A percentile compares a stretch with the other conserved stretches of the same genome.
Evolutionary conservation across 768 basidiomycete species (phyloP).

Genomic region (Amanita fuliginea): DNA sequence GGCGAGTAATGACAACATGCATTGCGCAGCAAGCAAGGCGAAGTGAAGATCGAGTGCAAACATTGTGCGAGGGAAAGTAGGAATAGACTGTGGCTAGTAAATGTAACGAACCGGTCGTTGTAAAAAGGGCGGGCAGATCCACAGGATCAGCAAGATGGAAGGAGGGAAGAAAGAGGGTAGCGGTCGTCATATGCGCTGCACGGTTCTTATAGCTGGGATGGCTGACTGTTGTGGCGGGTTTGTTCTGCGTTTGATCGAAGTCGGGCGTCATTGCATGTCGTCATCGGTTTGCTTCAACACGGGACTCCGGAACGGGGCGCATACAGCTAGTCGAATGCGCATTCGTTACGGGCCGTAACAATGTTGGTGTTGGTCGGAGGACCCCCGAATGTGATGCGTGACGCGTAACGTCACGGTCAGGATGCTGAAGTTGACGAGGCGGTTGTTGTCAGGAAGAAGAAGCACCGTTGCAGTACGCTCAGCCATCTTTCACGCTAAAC

Average conservation of each 20-base stretch:
- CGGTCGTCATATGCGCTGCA: neutral
- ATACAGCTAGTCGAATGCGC: too few relatives aligned
- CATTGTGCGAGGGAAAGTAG: constrained; percentile 1
- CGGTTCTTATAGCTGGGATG: constrained; percentile 2
- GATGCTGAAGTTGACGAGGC: neutral
- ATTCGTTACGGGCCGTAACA: too few relatives aligned
- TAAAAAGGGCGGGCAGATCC: neutral
- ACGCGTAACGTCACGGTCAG: too few relatives aligned
- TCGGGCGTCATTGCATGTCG: constrained; percentile 2
- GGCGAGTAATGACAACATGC: neutral
- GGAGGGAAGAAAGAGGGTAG: constrained; percentile 4
- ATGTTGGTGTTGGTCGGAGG: too few relatives aligned
- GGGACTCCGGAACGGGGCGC: too few relatives aligned
- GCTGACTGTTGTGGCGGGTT: constrained; percentile 7
- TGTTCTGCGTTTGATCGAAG: constrained; percentile 4
- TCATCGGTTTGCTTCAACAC: neutral
- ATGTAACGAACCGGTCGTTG: constrained; percentile 7
- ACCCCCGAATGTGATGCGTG: too few relatives aligned
- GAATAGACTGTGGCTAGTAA: constrained; percentile 1
- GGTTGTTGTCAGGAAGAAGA: neutral
- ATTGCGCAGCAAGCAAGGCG: constrained; percentile 4
- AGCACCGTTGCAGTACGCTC: neutral
- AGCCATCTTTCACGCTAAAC: neutral
- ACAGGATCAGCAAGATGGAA: constrained; percentile 3
- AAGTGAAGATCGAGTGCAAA: constrained; percentile 5